Conservation (phyloP, 73 alveolate genomes). For the Blepharisma japonicum region DNA sequence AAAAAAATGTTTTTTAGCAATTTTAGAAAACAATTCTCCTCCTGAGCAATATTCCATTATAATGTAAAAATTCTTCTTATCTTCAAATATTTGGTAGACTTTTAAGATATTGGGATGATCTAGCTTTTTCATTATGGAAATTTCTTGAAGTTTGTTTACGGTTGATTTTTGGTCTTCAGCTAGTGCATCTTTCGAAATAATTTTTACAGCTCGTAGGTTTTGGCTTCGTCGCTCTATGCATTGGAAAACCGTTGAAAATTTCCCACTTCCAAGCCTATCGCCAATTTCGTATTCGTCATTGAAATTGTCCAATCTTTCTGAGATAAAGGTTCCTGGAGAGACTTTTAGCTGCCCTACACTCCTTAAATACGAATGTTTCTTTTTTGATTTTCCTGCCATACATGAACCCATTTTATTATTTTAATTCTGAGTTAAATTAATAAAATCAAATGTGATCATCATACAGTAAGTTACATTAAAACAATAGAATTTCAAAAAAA, state of each 20-base stretch:
- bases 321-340: neutral
- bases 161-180: neutral
- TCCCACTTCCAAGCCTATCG: constrained; percentile 12
- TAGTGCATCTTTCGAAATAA: neutral
- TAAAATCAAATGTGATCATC: too few species aligned
- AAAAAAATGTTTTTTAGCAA: constrained; percentile 1
- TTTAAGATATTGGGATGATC: constrained; percentile 62
- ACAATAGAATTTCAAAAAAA: too few species aligned
- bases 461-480: too few species aligned
- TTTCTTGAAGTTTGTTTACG: constrained; percentile 48
- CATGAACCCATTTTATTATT: too few species aligned
- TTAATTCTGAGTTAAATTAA: too few species aligned
- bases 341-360: neutral
- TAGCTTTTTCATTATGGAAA: constrained; percentile 47
- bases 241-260: neutral
- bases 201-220: constrained; percentile 15
- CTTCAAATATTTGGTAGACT: constrained; percentile 66
- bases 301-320: constrained; percentile 7
- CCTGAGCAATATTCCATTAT: constrained; percentile 66
- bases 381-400: too few species aligned
- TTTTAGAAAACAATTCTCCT: constrained; percentile 48
- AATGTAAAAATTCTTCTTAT: constrained; percentile 52
- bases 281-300: neutral
- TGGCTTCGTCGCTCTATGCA: constrained; percentile 1
- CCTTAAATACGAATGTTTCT: too few species aligned